Base-by-base conservation (phyloP, 495 filamentous ascomycete genomes). In the Podospora pseudopauciseta region DNA sequence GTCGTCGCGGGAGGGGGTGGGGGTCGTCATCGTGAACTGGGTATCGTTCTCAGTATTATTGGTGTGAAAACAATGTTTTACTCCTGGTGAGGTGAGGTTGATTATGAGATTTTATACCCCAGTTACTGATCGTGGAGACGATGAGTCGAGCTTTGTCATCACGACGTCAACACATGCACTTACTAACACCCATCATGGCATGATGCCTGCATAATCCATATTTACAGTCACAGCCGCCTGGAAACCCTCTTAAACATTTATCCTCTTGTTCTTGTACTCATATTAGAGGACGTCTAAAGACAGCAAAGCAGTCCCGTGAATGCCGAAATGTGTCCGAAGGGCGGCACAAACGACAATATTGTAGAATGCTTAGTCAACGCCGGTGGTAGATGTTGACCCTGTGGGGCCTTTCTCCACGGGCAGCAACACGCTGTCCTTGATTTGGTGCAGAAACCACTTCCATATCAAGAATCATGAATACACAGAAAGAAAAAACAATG, bases 1-100 rank as follows among this genome's bases (percentile, higher is more conserved):
- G 56, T 11, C 7, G 39, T 73, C 68, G 7, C 32, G 56, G 34
- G 67, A 56, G 27, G 63, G 18, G 6, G 70, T 32, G 0, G 5
- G 5, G 23, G 16, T 54, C 71, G 70, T 70, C 26, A 16, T 68
- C 23, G 18, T 34, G 19, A 23, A 23, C 23, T 23, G 23, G 0
- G 1, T 23, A 23, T 23, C 23, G 23, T 23, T 23, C 23, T 23
- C 23, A 23, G 23, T 23, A 1, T 23, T 23, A 0, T 23, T 23
- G 1, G 23, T 23, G 1, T 23, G 23, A 23, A 23, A 23, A 23
- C 1, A 23, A 23, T 23, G 23, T 23, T 23, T 23, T 23, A 23
- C 58, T 60, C 26, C 26, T 60, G 0, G 18, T 60, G 58, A 18
- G 2, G 20, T 1, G 4, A 56, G 15, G 19, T 56, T 56, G 55